Evolutionary conservation across 2,329 filamentous ascomycete genomes (phyloP), one percentile per base, ranked within the genome.

Genomic region (Aspergillus bombycis): DNA sequence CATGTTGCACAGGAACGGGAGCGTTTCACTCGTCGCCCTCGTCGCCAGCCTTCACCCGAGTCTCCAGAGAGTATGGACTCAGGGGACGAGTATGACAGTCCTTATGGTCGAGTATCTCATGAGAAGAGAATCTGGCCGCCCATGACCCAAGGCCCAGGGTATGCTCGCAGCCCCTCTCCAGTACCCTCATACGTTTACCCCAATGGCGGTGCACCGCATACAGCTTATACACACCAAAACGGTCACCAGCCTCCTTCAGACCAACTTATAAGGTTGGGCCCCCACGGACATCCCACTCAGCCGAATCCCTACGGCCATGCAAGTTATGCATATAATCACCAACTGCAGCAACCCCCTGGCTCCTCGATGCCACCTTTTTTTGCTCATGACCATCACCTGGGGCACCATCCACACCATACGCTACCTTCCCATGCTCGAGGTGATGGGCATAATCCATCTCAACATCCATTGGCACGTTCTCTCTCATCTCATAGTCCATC

Each of bases 41-140:
- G 73, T 67, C 80, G 72, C 72, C 79, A 77, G 68, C 81, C 78
- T 78, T 81, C 75, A 63, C 84, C 85, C 68, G 81, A 81, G 66
- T 82, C 84, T 67, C 81, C 86, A 61, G 86, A 87, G 81, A 91
- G 85, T 75, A 83, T 86, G 81, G 89, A 91, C 75, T 85, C 85
- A 41, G 83, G 82, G 23, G 88, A 91, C 28, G 88, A 91, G n/a
- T 89, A 85, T 73, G 77, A 80, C 66, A 66, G 76, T 71, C 70
- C 81, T 78, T 81, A 83, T 80, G 78, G 77, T 65, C 78, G 72
- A 56, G 67, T 70, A 19, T 71, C 75, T 57, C 75, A 72, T 28
- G 78, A 77, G 7, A 71, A 73, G 43, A 72, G 72, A 52, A 67
- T 68, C 52, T 79, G 77, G 77, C 71, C 72, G 23, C 68, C 70